Evolutionary conservation across 2,329 filamentous ascomycete species (phyloP).

Genomic region (Alternaria longipes): DNA sequence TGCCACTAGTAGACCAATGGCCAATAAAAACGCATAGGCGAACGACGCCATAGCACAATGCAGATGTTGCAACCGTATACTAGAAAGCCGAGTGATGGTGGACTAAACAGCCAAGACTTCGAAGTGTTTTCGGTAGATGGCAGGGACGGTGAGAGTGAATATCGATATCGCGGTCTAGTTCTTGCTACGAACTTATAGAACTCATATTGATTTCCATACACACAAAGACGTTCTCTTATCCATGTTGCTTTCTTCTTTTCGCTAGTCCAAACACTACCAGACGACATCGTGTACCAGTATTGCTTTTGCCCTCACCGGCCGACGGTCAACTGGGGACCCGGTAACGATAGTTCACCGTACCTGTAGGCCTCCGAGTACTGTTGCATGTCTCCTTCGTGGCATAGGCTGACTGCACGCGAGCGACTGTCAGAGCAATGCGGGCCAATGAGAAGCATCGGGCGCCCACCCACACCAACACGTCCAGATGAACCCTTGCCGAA

Average conservation of each 20-base stretch:
- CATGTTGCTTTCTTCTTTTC: constrained; percentile 1
- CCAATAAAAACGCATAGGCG: neutral
- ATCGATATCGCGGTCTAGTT: too few species aligned
- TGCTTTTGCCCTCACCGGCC: constrained; percentile 1
- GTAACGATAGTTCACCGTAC: neutral
- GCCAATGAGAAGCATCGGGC: neutral
- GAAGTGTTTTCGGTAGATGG: neutral
- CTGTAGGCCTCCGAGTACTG: neutral
- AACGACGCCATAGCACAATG: neutral
- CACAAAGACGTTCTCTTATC: neutral
- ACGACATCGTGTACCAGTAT: neutral
- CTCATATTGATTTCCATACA: neutral
- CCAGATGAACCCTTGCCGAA: neutral
- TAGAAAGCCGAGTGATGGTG: too few species aligned
- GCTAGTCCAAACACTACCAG: constrained; percentile 1
- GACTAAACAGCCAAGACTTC: too few species aligned
- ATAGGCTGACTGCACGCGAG: neutral
- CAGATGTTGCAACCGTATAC: too few species aligned
- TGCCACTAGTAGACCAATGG: constrained; percentile 3
- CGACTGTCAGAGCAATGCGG: neutral
- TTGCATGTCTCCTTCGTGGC: neutral
- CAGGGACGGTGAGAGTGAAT: too few species aligned
- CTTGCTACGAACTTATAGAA: too few species aligned
- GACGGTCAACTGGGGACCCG: constrained; percentile 5
- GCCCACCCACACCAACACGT: neutral